These are phyloP conservation scores for Orychophragmus violaceus DNA, from an alignment of 345 rosid species.

Conservation along the genomic window DNA sequence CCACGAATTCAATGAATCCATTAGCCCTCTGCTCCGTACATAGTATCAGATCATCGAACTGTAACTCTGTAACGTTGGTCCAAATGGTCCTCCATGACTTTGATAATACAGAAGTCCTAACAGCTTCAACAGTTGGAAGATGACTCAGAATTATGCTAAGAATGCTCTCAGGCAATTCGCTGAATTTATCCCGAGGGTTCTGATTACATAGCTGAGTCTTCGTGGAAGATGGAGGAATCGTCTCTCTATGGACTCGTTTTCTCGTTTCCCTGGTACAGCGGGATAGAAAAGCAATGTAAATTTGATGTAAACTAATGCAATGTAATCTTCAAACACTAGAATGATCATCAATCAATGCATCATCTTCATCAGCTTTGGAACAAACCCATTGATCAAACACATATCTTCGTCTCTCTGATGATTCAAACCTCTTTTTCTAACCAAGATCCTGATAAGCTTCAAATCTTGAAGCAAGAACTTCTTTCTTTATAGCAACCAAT, in stretches of 20 bases:
- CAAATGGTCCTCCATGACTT: too few species aligned
- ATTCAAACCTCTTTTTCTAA: background rate
- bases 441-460: slow-evolving; percentile 7
- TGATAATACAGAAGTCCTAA: too few species aligned
- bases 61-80: slow-evolving; percentile 11
- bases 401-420: slow-evolving; percentile 1
- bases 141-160: slow-evolving; percentile 4
- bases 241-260: background rate
- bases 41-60: background rate
- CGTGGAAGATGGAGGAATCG: background rate
- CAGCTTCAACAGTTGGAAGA: slow-evolving; percentile 21
- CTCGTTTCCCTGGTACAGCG: background rate
- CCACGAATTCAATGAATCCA: slow-evolving; percentile 5
- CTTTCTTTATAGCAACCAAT: background rate
- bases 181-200: background rate
- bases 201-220: background rate
- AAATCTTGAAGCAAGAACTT: slow-evolving; percentile 9
- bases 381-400: background rate
- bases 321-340: background rate
- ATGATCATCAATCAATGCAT: background rate
- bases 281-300: background rate
- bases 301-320: background rate
- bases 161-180: too few species aligned
- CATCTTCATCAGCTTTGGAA: background rate
- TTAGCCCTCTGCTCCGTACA: background rate